Percentiles rank a stretch among this genome's conserved stretches.
phyloP scores from a whole-genome alignment of 2,329 filamentous ascomycete species.

The Colletotrichum tanaceti region DNA sequence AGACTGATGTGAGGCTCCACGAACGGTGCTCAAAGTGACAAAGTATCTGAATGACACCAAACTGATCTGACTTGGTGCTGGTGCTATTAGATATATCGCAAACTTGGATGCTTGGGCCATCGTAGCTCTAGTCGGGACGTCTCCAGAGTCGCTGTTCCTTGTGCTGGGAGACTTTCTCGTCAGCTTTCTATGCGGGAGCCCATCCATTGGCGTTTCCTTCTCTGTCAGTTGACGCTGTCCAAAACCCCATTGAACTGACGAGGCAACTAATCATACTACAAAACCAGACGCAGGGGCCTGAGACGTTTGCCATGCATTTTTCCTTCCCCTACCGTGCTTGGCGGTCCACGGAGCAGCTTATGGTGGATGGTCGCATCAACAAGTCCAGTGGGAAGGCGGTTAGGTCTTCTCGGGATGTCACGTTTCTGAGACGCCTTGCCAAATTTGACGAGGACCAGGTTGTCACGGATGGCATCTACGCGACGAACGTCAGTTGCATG shows the following conservation, averaged over 20 bases:
- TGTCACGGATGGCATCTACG: not conserved
- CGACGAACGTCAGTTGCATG: not conserved
- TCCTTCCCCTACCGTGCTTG: conserved; percentile 6
- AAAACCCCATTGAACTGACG: too few relatives aligned
- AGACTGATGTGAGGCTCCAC: not conserved
- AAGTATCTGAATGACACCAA: too few relatives aligned
- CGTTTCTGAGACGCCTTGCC: not conserved
- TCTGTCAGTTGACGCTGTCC: not conserved
- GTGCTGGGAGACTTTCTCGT: not conserved
- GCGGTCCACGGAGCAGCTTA: not conserved
- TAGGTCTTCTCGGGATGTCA: not conserved
- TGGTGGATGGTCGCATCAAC: not conserved
- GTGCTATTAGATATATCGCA: not conserved
- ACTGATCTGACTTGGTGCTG: too few relatives aligned
- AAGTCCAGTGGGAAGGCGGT: not conserved
- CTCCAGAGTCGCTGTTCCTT: not conserved
- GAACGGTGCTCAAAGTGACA: not conserved
- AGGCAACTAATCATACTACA: too few relatives aligned
- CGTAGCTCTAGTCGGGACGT: not conserved
- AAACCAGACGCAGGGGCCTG: not conserved
- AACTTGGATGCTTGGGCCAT: conserved; percentile 11
- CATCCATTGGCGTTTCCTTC: not conserved
- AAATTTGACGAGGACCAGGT: rapidly evolving
- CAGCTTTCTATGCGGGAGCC: not conserved
- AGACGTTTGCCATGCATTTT: not conserved